Evolutionary conservation across 176 grass and related monocot genomes (phyloP).

Genomic region (Avena atlantica): DNA sequence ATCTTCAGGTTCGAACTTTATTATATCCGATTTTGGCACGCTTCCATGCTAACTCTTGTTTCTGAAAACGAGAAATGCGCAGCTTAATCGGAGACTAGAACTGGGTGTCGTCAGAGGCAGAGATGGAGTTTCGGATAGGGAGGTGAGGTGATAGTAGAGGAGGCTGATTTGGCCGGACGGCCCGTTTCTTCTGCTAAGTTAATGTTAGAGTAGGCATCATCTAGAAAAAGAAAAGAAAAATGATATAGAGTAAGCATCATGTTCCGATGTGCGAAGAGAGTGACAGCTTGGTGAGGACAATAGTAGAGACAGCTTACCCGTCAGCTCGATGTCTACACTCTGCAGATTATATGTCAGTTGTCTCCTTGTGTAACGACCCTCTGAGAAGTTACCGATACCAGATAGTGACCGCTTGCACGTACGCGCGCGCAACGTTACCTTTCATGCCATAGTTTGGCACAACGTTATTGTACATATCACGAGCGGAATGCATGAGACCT

Average conservation of each 20-base stretch:
- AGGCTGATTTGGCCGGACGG: neutral
- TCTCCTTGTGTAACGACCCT: neutral
- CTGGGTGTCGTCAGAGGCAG: neutral
- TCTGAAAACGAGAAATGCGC: neutral
- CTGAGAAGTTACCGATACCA: slow-evolving; percentile 32
- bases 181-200: neutral
- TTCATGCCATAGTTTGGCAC: neutral
- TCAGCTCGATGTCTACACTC: neutral
- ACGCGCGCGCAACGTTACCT: neutral
- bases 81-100: neutral
- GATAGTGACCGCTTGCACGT: slow-evolving; percentile 21
- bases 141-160: neutral
- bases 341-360: neutral
- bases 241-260: slow-evolving; percentile 1
- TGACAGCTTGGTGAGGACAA: neutral
- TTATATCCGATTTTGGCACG: neutral
- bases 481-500: too few species aligned
- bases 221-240: neutral
- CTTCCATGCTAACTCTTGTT: neutral
- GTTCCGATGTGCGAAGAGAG: neutral
- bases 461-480: neutral
- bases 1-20: neutral
- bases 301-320: slow-evolving; percentile 32
- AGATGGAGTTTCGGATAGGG: neutral
- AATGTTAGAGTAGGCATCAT: neutral